These are phyloP conservation scores for Heritiera fomes DNA, from an alignment of 345 rosid species.

Conservation along the genomic window DNA sequence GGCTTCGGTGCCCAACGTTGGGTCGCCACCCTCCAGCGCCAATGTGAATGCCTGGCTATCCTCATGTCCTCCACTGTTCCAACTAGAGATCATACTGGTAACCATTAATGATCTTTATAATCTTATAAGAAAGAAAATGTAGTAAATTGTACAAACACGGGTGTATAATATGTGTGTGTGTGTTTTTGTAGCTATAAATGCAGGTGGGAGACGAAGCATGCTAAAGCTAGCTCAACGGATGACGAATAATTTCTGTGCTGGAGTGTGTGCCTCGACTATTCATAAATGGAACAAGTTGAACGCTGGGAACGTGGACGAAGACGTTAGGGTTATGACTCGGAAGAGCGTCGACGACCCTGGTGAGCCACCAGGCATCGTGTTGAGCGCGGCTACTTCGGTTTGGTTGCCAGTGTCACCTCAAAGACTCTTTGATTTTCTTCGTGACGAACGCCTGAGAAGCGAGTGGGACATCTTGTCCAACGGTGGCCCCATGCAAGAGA, in stretches of 20 bases:
- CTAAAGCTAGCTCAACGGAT: slow-evolving; percentile 85
- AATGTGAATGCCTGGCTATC: slow-evolving; percentile 85
- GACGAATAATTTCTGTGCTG: slow-evolving; percentile 94
- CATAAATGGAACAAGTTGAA: slow-evolving; percentile 87
- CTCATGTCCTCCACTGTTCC: slow-evolving; percentile 77
- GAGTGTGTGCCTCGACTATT: slow-evolving; percentile 85
- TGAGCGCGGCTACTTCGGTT: slow-evolving; percentile 92
- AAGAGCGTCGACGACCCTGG: slow-evolving; percentile 86
- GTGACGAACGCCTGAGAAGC: slow-evolving; percentile 79
- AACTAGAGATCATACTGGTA: slow-evolving; percentile 61
- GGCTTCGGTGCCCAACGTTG: slow-evolving; percentile 96
- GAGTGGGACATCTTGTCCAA: slow-evolving; percentile 98
- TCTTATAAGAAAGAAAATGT: too few species aligned
- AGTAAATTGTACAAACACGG: neutral
- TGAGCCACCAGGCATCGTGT: slow-evolving; percentile 87
- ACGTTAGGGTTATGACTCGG: slow-evolving; percentile 88
- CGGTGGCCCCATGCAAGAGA: slow-evolving; percentile 96
- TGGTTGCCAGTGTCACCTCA: slow-evolving; percentile 87
- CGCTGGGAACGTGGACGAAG: slow-evolving; percentile 69
- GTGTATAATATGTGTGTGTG: neutral
- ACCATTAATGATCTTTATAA: neutral
- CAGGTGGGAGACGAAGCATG: slow-evolving; percentile 88
- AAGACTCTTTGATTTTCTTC: slow-evolving; percentile 73
- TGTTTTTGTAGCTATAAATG: slow-evolving; percentile 41
- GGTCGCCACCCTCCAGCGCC: slow-evolving; percentile 93